A percentile compares a stretch with the other conserved stretches of the same genome.
Evolutionary conservation across 2,329 filamentous ascomycete species (phyloP).

Genomic region (Colletotrichum cuscutae): DNA sequence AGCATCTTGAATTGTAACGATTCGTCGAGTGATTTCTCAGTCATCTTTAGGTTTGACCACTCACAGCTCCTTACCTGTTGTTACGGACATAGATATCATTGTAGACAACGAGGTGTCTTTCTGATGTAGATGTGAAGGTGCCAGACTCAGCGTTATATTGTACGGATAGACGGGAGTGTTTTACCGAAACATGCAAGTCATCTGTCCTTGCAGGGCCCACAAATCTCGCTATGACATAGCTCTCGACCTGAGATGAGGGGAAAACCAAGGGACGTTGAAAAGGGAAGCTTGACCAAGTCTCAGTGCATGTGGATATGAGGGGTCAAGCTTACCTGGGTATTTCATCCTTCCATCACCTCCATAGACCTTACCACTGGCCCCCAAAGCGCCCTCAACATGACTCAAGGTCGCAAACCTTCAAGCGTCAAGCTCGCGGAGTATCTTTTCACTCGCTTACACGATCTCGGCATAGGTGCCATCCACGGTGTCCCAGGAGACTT

Average conservation of each 20-base stretch:
- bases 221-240: background rate
- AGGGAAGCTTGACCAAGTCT: background rate
- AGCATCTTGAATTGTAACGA: too few relatives aligned
- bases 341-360: background rate
- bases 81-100: background rate
- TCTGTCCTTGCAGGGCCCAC: background rate
- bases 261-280: background rate
- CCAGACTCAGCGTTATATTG: background rate
- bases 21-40: background rate
- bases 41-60: background rate
- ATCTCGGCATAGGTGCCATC: slow-evolving; percentile 68
- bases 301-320: background rate
- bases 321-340: background rate
- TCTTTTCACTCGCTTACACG: slow-evolving; percentile 66
- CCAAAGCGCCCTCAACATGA: background rate
- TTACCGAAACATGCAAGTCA: background rate
- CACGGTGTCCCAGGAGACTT: slow-evolving; percentile 60
- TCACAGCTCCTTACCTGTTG: background rate
- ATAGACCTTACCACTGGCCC: background rate
- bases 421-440: slow-evolving; percentile 65
- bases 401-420: background rate
- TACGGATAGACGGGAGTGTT: background rate
- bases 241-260: slow-evolving; percentile 10
- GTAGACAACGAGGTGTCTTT: background rate
- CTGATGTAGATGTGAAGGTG: background rate